Evolutionary conservation across 305 asterid genomes (phyloP).

Genomic region (Solanum hybrid): DNA sequence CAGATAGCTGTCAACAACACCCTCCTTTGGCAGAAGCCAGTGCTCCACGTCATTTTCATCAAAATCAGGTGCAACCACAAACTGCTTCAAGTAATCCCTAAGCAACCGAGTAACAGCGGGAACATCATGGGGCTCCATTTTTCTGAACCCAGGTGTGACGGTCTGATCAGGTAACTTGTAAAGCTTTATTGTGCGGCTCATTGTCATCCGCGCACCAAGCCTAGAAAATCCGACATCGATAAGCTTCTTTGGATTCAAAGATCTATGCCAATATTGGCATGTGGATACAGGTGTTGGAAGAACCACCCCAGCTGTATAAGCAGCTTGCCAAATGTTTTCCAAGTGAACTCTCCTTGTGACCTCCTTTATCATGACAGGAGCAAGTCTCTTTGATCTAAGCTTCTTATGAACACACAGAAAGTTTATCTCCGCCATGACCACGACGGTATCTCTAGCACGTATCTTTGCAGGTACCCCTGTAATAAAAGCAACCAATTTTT

Average conservation of each 20-base stretch:
- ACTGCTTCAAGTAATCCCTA: constrained; percentile 26
- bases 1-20: constrained; percentile 36
- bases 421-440: constrained; percentile 38
- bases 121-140: constrained; percentile 39
- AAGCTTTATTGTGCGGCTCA: constrained; percentile 41
- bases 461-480: constrained; percentile 37
- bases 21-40: constrained; percentile 40
- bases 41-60: constrained; percentile 34
- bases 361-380: constrained; percentile 42
- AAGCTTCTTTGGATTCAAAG: constrained; percentile 39
- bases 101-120: constrained; percentile 37
- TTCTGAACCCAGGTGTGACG: constrained; percentile 30
- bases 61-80: constrained; percentile 36
- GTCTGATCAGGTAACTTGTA: constrained; percentile 36
- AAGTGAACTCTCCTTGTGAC: constrained; percentile 43
- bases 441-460: constrained; percentile 28
- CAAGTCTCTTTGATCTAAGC: constrained; percentile 37
- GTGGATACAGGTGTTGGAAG: constrained; percentile 37
- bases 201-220: constrained; percentile 42
- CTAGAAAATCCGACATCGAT: constrained; percentile 39
- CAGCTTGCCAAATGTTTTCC: constrained; percentile 45
- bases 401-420: constrained; percentile 48
- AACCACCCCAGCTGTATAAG: constrained; percentile 38
- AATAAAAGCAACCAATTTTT: constrained; percentile 38
- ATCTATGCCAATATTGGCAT: constrained; percentile 42